Evolutionary conservation across 108 stramenopile genomes (phyloP), one percentile per base, ranked within the genome.

Genomic region (Aurantiochytrium sp.): DNA sequence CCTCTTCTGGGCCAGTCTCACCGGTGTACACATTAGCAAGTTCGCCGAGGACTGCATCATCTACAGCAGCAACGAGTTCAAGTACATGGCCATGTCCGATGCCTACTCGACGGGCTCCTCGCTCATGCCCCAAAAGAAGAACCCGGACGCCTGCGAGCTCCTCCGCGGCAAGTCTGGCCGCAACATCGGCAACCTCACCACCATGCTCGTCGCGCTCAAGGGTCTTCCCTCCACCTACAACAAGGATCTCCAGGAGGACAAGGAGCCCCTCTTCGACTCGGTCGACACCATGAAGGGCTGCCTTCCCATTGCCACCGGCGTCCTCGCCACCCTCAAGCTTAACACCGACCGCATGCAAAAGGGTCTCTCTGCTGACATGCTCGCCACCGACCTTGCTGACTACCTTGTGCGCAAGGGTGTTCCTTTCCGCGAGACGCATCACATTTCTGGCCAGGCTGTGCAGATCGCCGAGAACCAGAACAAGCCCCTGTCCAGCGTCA

Each of bases 91-190:
- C n/a, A 96, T 99, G 58, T 96, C 96, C 89, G 97, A 98, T 90
- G 97, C 98, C 42, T 99, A 99, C 93, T 96, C 97, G 23, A 99
- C 99, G 21, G 99, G 99, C 73, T 97, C 96, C 72, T 97, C 96
- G 28, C 95, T 99, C 88, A 99, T 99, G 99, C 99, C 99, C 6
- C 99, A 99, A 93, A 99, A 99, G 97, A 98, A 98, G 93, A 99
- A 99, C 91, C 99, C 99, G 0, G 99, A 99, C 94, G 99, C 99
- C 5, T 92, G 98, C 88, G 99, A 99, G 92, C 92, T 99, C 60
- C 93, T 99, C 44, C 94, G 99, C 87, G 99, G 98, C 87, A 99
- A 99, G 94, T 96, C 98, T 18, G 99, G 98, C 28, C 94, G 98
- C 58, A 96, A 97, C 23, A 90, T 97, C 19, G 99, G 98, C 60